Conservation (phyloP, 805 yeast genomes). For the Saturnispora kantuleensis region DNA sequence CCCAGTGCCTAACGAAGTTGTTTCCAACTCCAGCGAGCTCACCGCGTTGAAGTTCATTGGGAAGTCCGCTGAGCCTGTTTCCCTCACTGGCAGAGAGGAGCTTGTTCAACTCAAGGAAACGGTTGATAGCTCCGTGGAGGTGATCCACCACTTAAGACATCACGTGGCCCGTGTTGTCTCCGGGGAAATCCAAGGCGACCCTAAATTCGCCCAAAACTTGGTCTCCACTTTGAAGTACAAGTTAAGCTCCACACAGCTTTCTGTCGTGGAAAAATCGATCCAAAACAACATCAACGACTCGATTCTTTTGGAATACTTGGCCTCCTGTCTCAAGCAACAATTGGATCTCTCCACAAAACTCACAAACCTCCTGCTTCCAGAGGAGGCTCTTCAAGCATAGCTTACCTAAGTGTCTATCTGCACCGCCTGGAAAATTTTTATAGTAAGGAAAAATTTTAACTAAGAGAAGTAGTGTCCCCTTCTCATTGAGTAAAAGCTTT, state of each 20-base stretch:
- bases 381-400: constrained; percentile 22
- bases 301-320: constrained; percentile 69
- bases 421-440: not conserved
- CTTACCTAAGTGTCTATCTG: not conserved
- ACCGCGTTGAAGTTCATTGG: constrained; percentile 42
- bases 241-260: constrained; percentile 41
- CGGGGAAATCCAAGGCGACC: constrained; percentile 39
- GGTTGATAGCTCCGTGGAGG: constrained; percentile 34
- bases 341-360: constrained; percentile 69
- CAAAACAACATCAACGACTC: constrained; percentile 71
- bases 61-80: constrained; percentile 28
- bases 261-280: constrained; percentile 49
- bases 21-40: constrained; percentile 48
- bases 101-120: constrained; percentile 37
- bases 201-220: constrained; percentile 57
- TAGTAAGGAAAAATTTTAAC: not conserved
- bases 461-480: no score
- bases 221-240: constrained; percentile 45
- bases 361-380: constrained; percentile 40
- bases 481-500: no score
- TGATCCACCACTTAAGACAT: constrained; percentile 39
- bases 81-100: constrained; percentile 28
- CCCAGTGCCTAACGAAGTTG: constrained; percentile 60
- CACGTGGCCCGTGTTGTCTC: constrained; percentile 36
- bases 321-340: constrained; percentile 78